Conservation (phyloP, 176 grass and related monocot species). For the Carex scoparia region DNA sequence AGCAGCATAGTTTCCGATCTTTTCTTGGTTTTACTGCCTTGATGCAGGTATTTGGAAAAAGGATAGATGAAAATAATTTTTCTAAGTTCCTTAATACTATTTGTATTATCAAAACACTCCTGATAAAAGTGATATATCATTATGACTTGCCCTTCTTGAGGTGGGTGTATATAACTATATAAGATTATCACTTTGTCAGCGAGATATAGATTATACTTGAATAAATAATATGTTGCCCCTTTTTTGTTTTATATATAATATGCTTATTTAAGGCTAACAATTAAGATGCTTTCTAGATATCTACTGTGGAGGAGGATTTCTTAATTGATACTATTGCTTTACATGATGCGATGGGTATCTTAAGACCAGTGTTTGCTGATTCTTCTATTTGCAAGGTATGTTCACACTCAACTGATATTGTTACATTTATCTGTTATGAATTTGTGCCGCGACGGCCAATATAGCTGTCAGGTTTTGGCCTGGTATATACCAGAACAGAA, state of each 20-base stretch:
- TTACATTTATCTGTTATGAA: neutral
- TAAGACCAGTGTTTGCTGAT: conserved; percentile 68
- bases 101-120: neutral
- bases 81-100: neutral
- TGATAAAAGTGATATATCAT: neutral
- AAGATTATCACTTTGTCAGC: neutral
- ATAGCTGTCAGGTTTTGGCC: neutral
- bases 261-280: neutral
- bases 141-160: neutral
- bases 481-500: neutral
- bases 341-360: conserved; percentile 69
- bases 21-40: conserved; percentile 95
- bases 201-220: neutral
- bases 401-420: conserved; percentile 26
- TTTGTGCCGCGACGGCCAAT: neutral
- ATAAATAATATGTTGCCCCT: neutral
- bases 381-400: conserved; percentile 74
- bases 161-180: neutral
- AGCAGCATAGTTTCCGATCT: conserved; percentile 87
- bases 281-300: conserved; percentile 45
- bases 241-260: neutral
- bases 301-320: conserved; percentile 71
- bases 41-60: conserved; percentile 62
- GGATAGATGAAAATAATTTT: neutral
- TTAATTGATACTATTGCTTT: conserved; percentile 89